A percentile compares a stretch with the other conserved stretches of the same genome.
These are phyloP conservation scores for Ophiostoma quercus DNA, from an alignment of 2,329 filamentous ascomycete genomes.

Conservation along the genomic window DNA sequence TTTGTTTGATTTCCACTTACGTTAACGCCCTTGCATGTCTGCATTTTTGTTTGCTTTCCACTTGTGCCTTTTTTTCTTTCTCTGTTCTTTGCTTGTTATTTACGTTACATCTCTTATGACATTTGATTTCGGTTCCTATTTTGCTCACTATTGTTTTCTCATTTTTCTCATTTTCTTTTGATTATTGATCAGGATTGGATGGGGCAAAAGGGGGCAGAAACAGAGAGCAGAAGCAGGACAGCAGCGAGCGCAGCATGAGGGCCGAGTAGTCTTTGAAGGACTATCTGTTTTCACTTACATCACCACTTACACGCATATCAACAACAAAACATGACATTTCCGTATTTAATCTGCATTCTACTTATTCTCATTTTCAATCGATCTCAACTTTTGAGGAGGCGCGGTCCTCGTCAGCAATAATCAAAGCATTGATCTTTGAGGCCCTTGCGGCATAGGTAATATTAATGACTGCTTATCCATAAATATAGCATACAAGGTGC, in stretches of 20 bases:
- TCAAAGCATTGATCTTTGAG: not conserved
- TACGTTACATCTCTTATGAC: not conserved
- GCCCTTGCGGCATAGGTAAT: not conserved
- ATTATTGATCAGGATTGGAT: not conserved
- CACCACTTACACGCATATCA: constrained; percentile 7
- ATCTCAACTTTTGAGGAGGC: not conserved
- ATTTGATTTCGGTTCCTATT: not conserved
- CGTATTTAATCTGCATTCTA: not conserved
- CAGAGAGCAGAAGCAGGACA: not conserved
- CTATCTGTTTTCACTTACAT: not conserved
- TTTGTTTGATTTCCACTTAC: not conserved
- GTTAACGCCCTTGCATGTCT: not conserved
- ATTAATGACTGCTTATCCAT: not conserved
- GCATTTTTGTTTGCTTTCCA: not conserved
- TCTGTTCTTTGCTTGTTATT: not conserved
- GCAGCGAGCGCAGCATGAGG: not conserved
- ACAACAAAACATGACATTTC: constrained; percentile 4
- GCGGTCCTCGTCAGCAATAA: not conserved
- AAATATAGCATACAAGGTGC: not conserved
- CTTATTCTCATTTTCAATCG: not conserved
- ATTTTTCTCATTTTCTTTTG: not conserved
- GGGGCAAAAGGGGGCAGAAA: not conserved
- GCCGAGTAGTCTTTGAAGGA: not conserved
- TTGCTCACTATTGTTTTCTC: no score
- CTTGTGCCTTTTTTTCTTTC: not conserved